These are phyloP conservation scores for Discostella stelligeroides DNA, from an alignment of 108 stramenopile species.

Conservation along the genomic window DNA sequence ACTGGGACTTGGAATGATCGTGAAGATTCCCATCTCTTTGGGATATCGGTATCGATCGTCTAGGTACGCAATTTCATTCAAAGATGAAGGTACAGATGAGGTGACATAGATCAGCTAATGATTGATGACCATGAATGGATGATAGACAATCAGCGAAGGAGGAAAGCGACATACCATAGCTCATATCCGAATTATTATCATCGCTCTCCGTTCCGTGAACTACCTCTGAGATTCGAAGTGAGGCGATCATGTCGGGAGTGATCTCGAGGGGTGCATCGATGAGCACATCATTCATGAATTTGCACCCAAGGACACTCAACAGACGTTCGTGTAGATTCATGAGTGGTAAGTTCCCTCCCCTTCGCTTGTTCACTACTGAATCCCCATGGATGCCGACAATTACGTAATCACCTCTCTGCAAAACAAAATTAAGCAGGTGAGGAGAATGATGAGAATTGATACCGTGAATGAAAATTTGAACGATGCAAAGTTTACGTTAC, in stretches of 20 bases:
- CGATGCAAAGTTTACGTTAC: too few relatives aligned
- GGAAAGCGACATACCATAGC: slow-evolving; percentile 17
- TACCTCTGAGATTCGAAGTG: slow-evolving; percentile 75
- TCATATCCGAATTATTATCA: slow-evolving; percentile 27
- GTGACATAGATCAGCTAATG: not conserved
- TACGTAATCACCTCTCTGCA: slow-evolving; percentile 90
- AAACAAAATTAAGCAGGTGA: not conserved
- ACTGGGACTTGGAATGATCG: slow-evolving; percentile 54
- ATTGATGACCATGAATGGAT: not conserved
- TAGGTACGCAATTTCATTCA: too few relatives aligned
- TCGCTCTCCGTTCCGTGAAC: slow-evolving; percentile 62
- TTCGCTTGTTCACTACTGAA: slow-evolving; percentile 84
- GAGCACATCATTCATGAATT: slow-evolving; percentile 95
- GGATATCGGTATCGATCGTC: slow-evolving; percentile 66
- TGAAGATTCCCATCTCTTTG: slow-evolving; percentile 64
- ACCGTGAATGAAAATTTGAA: too few relatives aligned
- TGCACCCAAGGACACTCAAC: slow-evolving; percentile 91
- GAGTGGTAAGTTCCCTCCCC: slow-evolving; percentile 83
- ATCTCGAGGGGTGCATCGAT: slow-evolving; percentile 94
- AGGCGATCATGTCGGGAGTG: slow-evolving; percentile 92
- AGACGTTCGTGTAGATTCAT: slow-evolving; percentile 97
- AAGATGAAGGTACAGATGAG: too few relatives aligned
- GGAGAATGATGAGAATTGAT: not conserved
- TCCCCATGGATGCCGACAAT: slow-evolving; percentile 99
- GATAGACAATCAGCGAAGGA: not conserved